phyloP scores from a whole-genome alignment of 495 filamentous ascomycete genomes.

The Hypoxylon crocopeplum region DNA sequence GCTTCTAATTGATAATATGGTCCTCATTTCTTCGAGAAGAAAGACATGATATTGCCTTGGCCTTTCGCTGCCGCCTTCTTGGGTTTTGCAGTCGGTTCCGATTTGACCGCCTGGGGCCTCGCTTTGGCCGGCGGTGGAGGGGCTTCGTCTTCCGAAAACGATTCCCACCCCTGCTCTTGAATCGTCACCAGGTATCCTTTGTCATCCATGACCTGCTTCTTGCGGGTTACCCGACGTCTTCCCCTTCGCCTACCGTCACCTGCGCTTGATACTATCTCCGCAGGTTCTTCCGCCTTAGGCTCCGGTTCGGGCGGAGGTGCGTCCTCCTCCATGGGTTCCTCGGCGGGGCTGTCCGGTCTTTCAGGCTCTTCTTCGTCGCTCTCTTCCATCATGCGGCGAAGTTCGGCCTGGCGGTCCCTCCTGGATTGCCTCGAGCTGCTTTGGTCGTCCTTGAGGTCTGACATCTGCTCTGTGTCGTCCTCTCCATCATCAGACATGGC shows the following conservation, averaged over 20 bases:
- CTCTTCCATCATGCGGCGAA: constrained; percentile 88
- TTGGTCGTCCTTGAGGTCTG: constrained; percentile 45
- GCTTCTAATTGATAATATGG: neutral
- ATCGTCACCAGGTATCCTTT: constrained; percentile 94
- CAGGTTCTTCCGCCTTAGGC: constrained; percentile 52
- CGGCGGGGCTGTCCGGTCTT: constrained; percentile 28
- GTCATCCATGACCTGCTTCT: constrained; percentile 87
- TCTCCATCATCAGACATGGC: constrained; percentile 77
- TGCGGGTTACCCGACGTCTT: constrained; percentile 84
- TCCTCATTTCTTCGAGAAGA: constrained; percentile 81
- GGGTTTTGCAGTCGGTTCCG: constrained; percentile 45
- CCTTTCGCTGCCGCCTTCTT: constrained; percentile 69
- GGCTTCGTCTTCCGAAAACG: constrained; percentile 89
- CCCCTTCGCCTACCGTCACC: constrained; percentile 76
- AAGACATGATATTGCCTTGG: constrained; percentile 92
- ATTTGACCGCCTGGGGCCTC: constrained; percentile 35
- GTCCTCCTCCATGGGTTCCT: constrained; percentile 43
- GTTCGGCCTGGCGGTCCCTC: constrained; percentile 73
- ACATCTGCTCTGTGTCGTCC: constrained; percentile 64
- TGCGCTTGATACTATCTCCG: constrained; percentile 61
- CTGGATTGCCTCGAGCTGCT: constrained; percentile 59
- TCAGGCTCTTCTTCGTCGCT: constrained; percentile 61
- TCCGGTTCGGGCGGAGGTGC: constrained; percentile 46
- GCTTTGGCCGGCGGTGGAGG: constrained; percentile 62
- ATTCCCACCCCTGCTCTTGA: constrained; percentile 90